Percentiles rank a stretch among this genome's conserved stretches.
Evolutionary conservation across 2,329 filamentous ascomycete genomes (phyloP).

Genomic region (Chaetomium strumarium): DNA sequence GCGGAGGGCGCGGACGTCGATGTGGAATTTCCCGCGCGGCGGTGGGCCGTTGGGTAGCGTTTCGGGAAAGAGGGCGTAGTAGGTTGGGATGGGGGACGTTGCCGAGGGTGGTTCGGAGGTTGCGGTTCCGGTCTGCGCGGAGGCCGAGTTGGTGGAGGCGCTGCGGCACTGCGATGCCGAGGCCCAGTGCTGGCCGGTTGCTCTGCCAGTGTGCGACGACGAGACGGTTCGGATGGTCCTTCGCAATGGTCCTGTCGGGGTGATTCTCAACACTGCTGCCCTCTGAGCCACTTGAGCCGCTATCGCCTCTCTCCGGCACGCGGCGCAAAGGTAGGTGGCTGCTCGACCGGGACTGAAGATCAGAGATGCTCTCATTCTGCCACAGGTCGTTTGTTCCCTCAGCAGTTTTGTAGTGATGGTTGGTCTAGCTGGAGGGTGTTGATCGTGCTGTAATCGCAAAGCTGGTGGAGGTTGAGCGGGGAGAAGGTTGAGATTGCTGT

Average conservation of each 20-base stretch:
- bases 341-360: conserved; percentile 14
- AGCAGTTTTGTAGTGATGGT: not conserved
- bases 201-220: not conserved
- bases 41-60: conserved; percentile 75
- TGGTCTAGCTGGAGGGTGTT: not conserved
- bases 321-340: conserved; percentile 16
- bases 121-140: not conserved
- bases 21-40: conserved; percentile 66
- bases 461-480: too few relatives aligned
- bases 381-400: not conserved
- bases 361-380: conserved; percentile 18
- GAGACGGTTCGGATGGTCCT: not conserved
- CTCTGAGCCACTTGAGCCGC: not conserved
- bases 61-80: conserved; percentile 84
- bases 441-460: too few relatives aligned
- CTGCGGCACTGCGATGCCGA: not conserved
- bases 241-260: not conserved
- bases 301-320: conserved; percentile 13
- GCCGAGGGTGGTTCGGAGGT: not conserved
- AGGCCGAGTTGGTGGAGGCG: conserved; percentile 4
- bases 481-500: not conserved
- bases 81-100: conserved; percentile 19
- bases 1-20: conserved; percentile 65
- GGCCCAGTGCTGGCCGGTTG: not conserved
- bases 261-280: not conserved